These are phyloP conservation scores for Epipyxis sp. DNA, from an alignment of 108 stramenopile genomes.

Conservation along the genomic window DNA sequence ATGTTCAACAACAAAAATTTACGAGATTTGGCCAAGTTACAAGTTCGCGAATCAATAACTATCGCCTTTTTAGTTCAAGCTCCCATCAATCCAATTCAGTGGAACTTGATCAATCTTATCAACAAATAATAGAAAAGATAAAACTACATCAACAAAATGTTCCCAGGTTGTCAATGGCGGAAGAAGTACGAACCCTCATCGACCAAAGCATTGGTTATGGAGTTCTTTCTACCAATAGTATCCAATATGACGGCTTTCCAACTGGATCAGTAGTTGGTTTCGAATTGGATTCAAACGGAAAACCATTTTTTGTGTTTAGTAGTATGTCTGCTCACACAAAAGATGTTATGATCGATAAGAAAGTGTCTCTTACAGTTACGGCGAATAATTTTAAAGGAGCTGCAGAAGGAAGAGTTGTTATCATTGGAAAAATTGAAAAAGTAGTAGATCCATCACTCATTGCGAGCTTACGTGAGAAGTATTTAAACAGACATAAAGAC, in stretches of 20 bases:
- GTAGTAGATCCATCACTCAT: constrained; percentile 57
- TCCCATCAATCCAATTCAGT: too few species aligned
- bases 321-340: constrained; percentile 87
- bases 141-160: neutral
- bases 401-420: constrained; percentile 84
- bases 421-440: constrained; percentile 73
- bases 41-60: too few species aligned
- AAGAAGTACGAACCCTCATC: constrained; percentile 48
- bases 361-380: constrained; percentile 75
- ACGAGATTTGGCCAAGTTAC: too few species aligned
- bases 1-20: too few species aligned
- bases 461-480: constrained; percentile 65
- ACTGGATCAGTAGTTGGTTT: constrained; percentile 88
- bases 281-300: constrained; percentile 79
- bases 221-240: constrained; percentile 48
- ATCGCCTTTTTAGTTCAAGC: too few species aligned
- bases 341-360: constrained; percentile 72
- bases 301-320: constrained; percentile 81
- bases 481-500: constrained; percentile 79
- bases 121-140: too few species aligned
- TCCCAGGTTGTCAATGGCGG: neutral
- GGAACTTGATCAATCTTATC: too few species aligned
- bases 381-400: constrained; percentile 89
- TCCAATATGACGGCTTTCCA: constrained; percentile 65
- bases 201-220: constrained; percentile 52